phyloP scores from a whole-genome alignment of 352 stramenopile species.

The Pythium periplocum region DNA sequence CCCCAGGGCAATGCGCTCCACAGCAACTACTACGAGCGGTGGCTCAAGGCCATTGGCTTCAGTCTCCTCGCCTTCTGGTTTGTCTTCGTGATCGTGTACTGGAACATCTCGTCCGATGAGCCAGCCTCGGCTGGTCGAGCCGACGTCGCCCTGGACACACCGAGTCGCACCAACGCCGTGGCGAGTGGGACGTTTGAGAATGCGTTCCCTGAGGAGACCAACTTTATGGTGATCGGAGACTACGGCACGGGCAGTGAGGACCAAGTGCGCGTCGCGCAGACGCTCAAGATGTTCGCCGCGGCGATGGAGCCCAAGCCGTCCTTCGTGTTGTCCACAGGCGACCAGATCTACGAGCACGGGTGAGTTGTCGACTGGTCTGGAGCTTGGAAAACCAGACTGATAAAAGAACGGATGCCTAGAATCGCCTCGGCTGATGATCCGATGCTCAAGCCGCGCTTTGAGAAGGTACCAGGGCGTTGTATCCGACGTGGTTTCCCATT shows the following conservation, averaged over 20 bases:
- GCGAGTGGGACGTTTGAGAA: constrained; percentile 22
- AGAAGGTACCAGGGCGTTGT: constrained; percentile 34
- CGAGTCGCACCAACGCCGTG: not conserved
- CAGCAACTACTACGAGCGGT: constrained; percentile 47
- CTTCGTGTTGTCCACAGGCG: constrained; percentile 79
- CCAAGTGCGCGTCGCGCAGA: constrained; percentile 56
- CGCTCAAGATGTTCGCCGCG: constrained; percentile 50
- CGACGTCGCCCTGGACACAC: not conserved
- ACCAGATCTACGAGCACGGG: constrained; percentile 86
- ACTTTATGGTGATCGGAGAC: constrained; percentile 80
- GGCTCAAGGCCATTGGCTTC: constrained; percentile 51
- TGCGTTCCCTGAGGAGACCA: constrained; percentile 50
- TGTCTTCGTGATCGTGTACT: constrained; percentile 57
- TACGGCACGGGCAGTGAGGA: constrained; percentile 65
- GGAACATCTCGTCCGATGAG: constrained; percentile 8
- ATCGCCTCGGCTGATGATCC: constrained; percentile 54
- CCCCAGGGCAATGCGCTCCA: constrained; percentile 1
- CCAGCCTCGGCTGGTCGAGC: not conserved
- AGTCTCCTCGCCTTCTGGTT: constrained; percentile 52
- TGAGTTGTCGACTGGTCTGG: constrained; percentile 13
- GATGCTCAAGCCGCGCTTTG: constrained; percentile 62
- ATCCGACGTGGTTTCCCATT: not conserved
- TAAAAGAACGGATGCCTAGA: constrained; percentile 15
- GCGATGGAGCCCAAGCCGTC: constrained; percentile 51
- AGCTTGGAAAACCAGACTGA: too few species aligned